Base-by-base conservation (phyloP, 768 basidiomycete genomes). In the Tubosaeta sp. region DNA sequence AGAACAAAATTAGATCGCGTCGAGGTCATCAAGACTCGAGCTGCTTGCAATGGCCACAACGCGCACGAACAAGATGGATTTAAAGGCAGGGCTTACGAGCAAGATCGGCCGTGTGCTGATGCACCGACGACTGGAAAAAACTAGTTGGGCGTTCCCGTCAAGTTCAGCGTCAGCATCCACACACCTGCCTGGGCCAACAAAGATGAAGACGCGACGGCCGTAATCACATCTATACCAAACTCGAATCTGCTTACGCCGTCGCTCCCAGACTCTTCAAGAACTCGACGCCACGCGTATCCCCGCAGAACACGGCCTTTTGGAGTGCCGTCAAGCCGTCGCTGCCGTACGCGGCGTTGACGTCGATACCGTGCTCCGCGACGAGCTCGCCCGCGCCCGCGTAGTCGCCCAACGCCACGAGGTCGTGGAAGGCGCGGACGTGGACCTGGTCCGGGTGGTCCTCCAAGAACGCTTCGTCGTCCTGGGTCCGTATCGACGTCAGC, bases 401-500 rank as follows among this genome's bases (percentile, higher is more conserved):
- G 29, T 66, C 61, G 26, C 65, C 62, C 32, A 32, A 29, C 14
- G 59, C 64, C 43, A 65, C 46, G 31, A 65, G 54, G 34, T 64
- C 56, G 27, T 66, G 64, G 11, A 65, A 64, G 46, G 64, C 65
- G 25, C 60, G 61, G 27, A 29, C 43, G 33, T 57, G 56, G 1
- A 58, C 22, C 35, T 65, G 59, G 1, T 22, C 43, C 6, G 65
- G 64, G 19, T 59, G 17, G 2, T 55, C 17, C 3, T 58, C 65
- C 19, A 65, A 26, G 38, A 46, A 58, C 1, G 55, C 10, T 38
- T 65, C 64, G 45, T 66, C 64, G 32, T 66, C 64, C 64, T 65
- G 47, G 14, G 16, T 26, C 19, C 17, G 34, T 11, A 2, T 14
- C 22, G 12, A 11, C 52, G 50, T 45, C 39, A 48, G 26, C 31